Evolutionary conservation across 2,329 filamentous ascomycete genomes (phyloP), one percentile per base, ranked within the genome.

Genomic region (Sphaerulina musiva): DNA sequence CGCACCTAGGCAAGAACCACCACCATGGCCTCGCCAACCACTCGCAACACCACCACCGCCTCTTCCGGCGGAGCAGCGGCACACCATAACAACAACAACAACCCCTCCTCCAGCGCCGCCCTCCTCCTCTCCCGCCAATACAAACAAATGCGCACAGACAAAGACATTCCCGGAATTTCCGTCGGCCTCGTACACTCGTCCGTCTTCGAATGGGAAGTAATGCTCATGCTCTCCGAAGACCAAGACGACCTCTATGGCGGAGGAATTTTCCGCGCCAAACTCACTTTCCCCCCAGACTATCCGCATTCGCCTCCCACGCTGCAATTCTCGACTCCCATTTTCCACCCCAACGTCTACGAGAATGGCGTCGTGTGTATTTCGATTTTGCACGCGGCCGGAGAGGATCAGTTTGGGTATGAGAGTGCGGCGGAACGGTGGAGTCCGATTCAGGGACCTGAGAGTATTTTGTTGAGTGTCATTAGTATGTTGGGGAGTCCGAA

Each of bases 201-300:
- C 69, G 84, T 97, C 8, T 96, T 96, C 62, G 87, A 95, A 76
- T 98, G 93, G 93, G 91, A 97, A 72, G 90, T 97, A 17, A 95
- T 96, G 87, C 82, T 98, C 57, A 97, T 98, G 92, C 92, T 97
- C 62, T 89, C 83, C 59, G 90, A 95, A 68, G 91, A 87, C 73
- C 66, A 68, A 55, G 67, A 67, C 46, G 92, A 91, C 73, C 87
- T 88, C 72, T 96, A 96, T 66, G 91, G 91, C 66, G 91, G 91
- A 69, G 93, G 89, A 64, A 91, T 95, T 74, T 98, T 97, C 77
- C 86, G 87, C 62, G 90, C 92, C 32, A 79, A 84, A 59, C 80
- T 98, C 59, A 80, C 78, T 52, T 98, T 98, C 69, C 93, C 93
- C 0, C 74, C 78, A 4, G 84, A 87, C 62, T 98, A 97, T 69